A percentile compares a stretch with the other conserved stretches of the same genome.
Evolutionary conservation across 805 yeast species (phyloP).

Genomic region (Saccharomycopsis sp.): DNA sequence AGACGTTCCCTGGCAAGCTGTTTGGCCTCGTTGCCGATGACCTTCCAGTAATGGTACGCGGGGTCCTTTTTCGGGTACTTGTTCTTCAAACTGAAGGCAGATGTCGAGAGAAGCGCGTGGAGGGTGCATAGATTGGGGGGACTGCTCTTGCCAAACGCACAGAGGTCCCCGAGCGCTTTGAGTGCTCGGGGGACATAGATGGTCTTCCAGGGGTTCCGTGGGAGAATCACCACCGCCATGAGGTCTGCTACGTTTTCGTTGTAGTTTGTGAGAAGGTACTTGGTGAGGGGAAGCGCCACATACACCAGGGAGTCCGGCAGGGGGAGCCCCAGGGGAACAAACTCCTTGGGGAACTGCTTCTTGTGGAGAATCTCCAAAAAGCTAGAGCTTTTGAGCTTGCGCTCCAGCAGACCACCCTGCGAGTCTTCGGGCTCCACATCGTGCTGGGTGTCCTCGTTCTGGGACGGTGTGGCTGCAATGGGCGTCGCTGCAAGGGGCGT

Average conservation of each 20-base stretch:
- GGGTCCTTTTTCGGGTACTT: slow-evolving; percentile 61
- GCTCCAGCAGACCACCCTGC: slow-evolving; percentile 31
- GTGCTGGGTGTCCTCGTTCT: not conserved
- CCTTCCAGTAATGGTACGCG: slow-evolving; percentile 23
- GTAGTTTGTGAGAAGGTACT: slow-evolving; percentile 68
- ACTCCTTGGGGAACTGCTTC: slow-evolving; percentile 30
- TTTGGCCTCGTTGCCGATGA: slow-evolving; percentile 5
- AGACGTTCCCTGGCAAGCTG: slow-evolving; percentile 12
- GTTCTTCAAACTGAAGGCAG: slow-evolving; percentile 74
- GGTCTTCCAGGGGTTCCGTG: slow-evolving; percentile 82
- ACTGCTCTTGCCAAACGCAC: slow-evolving; percentile 66
- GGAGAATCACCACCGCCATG: slow-evolving; percentile 64
- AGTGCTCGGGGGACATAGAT: slow-evolving; percentile 81
- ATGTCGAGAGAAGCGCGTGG: slow-evolving; percentile 73
- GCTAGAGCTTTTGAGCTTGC: slow-evolving; percentile 31
- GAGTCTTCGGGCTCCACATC: not conserved
- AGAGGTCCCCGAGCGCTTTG: slow-evolving; percentile 74
- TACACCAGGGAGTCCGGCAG: not conserved
- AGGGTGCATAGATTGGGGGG: slow-evolving; percentile 70
- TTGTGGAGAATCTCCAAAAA: slow-evolving; percentile 29
- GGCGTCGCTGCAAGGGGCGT: no score
- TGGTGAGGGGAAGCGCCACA: slow-evolving; percentile 57
- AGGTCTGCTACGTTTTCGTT: slow-evolving; percentile 69
- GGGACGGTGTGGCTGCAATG: not conserved
- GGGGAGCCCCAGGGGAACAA: not conserved